Base-by-base conservation (phyloP, 2,329 filamentous ascomycete species). In the Kalmusia sp. region DNA sequence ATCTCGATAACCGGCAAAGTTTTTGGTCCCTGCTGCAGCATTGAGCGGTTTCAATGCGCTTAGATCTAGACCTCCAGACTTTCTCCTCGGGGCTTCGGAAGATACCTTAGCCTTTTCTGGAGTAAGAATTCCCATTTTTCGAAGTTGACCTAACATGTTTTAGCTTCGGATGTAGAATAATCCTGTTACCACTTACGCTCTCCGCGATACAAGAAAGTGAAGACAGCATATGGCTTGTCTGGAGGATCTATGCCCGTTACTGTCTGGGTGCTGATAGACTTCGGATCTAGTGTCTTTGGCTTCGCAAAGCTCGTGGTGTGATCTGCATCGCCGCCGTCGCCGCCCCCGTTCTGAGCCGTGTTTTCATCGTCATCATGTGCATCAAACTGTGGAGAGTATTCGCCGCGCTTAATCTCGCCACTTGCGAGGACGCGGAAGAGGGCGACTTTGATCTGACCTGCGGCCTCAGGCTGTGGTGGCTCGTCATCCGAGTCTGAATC, bases 241-340 rank as follows among this genome's bases (percentile, higher is more conserved):
- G 93, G 92, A 0, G 92, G 91, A 73, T 99, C 95, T 58, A 98
- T 96, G 15, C 93, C 95, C 7, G 95, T 98, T n/a, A 99, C 95
- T 0, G 95, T 99, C 77, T 99, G 95, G 2, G 95, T 99, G 70
- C 93, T 98, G 70, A 99, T 99, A 2, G 92, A 92, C 78, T 97
- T 97, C 0, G 93, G 93, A 77, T 98, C 96, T 48, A 97, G 82
- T 1, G 92, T 90, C 82, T 97, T 98, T 12, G 93, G 93, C 77
- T 97, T 96, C 8, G 93, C 93, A 75, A 98, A 98, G 71, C 93
- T 96, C 6, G 95, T 98, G 2, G 95, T 98, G 73, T 99, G 95
- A 76, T 98, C 95, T 51, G 97, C 85, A 68, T 96, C 92, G 64
- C 93, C 90, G 55, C 90, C 85, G 24, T 82, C 85, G 45, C 80